Conservation (phyloP, 2,329 filamentous ascomycete species). For the Bisporella sp. region DNA sequence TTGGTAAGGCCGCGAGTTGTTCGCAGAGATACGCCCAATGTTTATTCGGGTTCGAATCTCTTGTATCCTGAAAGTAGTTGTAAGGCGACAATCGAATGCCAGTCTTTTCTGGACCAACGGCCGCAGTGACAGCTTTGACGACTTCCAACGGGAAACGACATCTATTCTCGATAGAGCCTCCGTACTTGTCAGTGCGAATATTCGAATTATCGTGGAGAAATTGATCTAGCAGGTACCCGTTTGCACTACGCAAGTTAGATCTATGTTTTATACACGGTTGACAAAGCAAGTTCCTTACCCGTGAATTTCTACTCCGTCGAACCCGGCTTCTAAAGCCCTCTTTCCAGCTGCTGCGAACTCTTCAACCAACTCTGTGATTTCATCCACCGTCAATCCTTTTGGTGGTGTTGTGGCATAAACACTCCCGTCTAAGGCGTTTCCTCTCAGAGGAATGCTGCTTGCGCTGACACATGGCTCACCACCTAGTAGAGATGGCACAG, state of each 20-base stretch:
- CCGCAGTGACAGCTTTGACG: conserved; percentile 40
- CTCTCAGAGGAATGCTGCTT: conserved; percentile 15
- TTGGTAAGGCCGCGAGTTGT: conserved; percentile 30
- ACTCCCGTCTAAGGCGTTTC: conserved; percentile 11
- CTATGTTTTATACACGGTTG: neutral
- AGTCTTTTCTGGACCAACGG: conserved; percentile 43
- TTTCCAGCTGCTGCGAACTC: conserved; percentile 20
- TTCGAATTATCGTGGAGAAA: conserved; percentile 50
- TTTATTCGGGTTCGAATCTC: conserved; percentile 32
- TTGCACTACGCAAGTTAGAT: conserved; percentile 23
- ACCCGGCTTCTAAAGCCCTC: conserved; percentile 39
- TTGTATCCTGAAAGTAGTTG: conserved; percentile 54
- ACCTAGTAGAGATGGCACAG: conserved; percentile 27
- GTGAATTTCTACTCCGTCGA: conserved; percentile 40
- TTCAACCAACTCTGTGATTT: conserved; percentile 24
- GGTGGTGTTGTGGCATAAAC: conserved; percentile 20
- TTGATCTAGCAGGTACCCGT: conserved; percentile 48
- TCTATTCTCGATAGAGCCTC: conserved; percentile 42
- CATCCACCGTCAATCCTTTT: conserved; percentile 28
- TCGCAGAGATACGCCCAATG: conserved; percentile 15
- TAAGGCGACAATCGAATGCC: conserved; percentile 51
- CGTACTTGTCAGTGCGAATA: conserved; percentile 44
- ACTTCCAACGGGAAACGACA: conserved; percentile 45
- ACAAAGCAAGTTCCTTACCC: conserved; percentile 11
- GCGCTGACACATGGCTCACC: conserved; percentile 22